A percentile compares a stretch with the other conserved stretches of the same genome.
Conservation (phyloP, 108 stramenopile species). For the Nitzschia sp. region DNA sequence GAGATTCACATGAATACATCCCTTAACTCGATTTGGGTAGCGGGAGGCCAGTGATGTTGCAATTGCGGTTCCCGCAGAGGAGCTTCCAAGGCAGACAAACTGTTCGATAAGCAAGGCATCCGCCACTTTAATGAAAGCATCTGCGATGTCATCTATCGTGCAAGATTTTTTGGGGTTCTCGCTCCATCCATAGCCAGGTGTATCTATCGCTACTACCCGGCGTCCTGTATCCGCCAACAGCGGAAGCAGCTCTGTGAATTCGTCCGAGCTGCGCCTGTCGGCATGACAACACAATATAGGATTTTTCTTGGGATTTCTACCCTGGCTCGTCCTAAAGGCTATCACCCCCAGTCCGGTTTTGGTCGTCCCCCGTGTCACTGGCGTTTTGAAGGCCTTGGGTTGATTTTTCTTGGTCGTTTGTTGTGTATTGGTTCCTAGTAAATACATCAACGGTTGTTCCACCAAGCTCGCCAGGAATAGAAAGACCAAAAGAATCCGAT, state of each 20-base stretch:
- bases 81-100: slow-evolving; percentile 17
- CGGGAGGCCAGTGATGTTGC: slow-evolving; percentile 33
- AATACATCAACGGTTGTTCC: slow-evolving; percentile 10
- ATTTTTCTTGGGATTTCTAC: slow-evolving; percentile 5
- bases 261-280: slow-evolving; percentile 32
- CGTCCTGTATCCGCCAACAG: slow-evolving; percentile 27
- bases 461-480: slow-evolving; percentile 13
- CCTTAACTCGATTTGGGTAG: slow-evolving; percentile 32
- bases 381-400: not conserved
- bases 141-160: slow-evolving; percentile 31
- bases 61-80: slow-evolving; percentile 25
- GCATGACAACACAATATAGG: slow-evolving; percentile 37
- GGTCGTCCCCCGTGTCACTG: slow-evolving; percentile 6
- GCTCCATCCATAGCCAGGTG: slow-evolving; percentile 22
- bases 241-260: slow-evolving; percentile 29
- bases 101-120: slow-evolving; percentile 13
- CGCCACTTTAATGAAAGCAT: slow-evolving; percentile 31
- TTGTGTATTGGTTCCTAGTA: not conserved
- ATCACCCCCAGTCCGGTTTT: slow-evolving; percentile 26
- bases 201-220: slow-evolving; percentile 27
- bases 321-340: slow-evolving; percentile 16
- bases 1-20: slow-evolving; percentile 20
- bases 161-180: slow-evolving; percentile 25
- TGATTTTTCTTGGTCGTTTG: not conserved
- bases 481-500: slow-evolving; percentile 4